phyloP scores from a whole-genome alignment of 768 basidiomycete species.

The Tylopilus rubrobrunneus region DNA sequence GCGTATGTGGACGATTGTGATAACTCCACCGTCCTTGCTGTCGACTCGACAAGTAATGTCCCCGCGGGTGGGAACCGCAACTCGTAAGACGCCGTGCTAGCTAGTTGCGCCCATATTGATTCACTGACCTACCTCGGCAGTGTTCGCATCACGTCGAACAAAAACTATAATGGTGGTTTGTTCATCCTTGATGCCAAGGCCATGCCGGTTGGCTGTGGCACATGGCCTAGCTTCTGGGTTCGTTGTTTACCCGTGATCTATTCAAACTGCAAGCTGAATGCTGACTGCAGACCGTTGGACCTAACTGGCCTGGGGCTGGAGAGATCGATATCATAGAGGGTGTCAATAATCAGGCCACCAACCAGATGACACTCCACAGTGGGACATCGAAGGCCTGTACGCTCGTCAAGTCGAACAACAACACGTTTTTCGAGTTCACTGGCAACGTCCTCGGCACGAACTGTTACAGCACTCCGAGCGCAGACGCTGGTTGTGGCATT shows the following conservation, averaged over 20 bases:
- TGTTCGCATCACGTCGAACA: constrained; percentile 64
- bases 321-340: constrained; percentile 79
- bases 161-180: constrained; percentile 59
- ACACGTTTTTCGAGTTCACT: constrained; percentile 11
- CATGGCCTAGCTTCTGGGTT: constrained; percentile 59
- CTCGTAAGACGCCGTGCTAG: constrained; percentile 34
- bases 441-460: constrained; percentile 23
- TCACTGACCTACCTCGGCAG: constrained; percentile 30
- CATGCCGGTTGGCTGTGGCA: constrained; percentile 69
- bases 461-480: constrained; percentile 38
- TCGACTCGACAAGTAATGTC: constrained; percentile 53
- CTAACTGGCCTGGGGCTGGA: constrained; percentile 49
- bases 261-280: not conserved
- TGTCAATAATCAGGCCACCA: constrained; percentile 53
- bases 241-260: constrained; percentile 8
- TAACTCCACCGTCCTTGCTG: constrained; percentile 55
- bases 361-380: constrained; percentile 68
- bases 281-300: constrained; percentile 40
- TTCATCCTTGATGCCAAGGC: constrained; percentile 70
- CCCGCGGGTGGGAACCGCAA: constrained; percentile 50
- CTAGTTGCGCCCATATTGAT: not conserved
- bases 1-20: constrained; percentile 56
- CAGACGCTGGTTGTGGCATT: constrained; percentile 51
- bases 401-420: constrained; percentile 12
- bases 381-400: constrained; percentile 37